Percentiles rank a stretch among this genome's conserved stretches.
Conservation (phyloP, 192 early-diverging fungal species). For the Dispira parvispora region DNA sequence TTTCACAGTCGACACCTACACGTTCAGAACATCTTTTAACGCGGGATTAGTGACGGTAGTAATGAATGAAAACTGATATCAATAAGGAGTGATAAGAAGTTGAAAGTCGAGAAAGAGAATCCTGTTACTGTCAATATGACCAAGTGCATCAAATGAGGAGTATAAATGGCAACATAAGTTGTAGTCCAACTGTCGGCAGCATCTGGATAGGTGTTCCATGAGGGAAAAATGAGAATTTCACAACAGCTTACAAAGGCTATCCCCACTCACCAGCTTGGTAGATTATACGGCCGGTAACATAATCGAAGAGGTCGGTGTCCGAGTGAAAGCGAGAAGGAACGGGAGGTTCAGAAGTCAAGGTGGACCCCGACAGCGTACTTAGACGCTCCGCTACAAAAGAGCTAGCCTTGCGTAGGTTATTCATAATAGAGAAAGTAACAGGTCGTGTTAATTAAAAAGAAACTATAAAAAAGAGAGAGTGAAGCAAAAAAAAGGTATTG, state of each 20-base stretch:
- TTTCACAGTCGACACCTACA: slow-evolving; percentile 63
- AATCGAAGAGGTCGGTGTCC: slow-evolving; percentile 7
- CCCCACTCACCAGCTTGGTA: slow-evolving; percentile 8
- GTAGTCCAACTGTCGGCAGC: too few relatives aligned
- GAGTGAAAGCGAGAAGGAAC: not conserved
- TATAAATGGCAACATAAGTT: too few relatives aligned
- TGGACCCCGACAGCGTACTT: not conserved
- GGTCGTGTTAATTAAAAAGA: not conserved
- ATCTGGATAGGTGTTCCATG: too few relatives aligned
- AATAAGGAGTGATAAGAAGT: too few relatives aligned
- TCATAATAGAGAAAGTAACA: not conserved
- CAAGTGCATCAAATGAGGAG: too few relatives aligned
- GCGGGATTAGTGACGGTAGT: too few relatives aligned
- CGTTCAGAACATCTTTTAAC: not conserved
- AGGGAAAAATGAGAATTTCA: too few relatives aligned
- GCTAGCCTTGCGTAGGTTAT: not conserved
- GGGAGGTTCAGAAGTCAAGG: not conserved
- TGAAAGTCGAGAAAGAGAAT: too few relatives aligned
- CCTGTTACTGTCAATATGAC: too few relatives aligned
- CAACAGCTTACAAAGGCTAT: not conserved
- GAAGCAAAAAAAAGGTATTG: too few relatives aligned
- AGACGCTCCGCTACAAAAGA: slow-evolving; percentile 7
- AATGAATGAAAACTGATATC: not conserved
- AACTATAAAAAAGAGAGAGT: not conserved
- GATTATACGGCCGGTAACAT: slow-evolving; percentile 9